A percentile compares a stretch with the other conserved stretches of the same genome.
Conservation (phyloP, 768 basidiomycete species). For the Crassisporium funariophilum region DNA sequence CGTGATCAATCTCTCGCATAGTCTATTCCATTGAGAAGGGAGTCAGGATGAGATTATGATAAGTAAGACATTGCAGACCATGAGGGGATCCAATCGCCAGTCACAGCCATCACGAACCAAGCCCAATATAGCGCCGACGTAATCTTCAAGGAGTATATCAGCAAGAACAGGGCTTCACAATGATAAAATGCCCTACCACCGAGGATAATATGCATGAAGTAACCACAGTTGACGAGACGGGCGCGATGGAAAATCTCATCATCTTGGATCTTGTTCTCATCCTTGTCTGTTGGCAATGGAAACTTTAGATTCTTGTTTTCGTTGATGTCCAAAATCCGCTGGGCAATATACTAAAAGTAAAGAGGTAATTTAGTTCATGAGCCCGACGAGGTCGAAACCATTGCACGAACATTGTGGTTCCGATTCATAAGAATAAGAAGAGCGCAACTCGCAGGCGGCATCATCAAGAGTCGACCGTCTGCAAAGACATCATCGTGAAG, state of each 20-base stretch:
- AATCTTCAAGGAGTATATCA: slow-evolving; percentile 45
- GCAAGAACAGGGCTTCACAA: neutral
- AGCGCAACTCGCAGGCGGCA: slow-evolving; percentile 74
- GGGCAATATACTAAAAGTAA: slow-evolving; percentile 60
- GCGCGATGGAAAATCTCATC: slow-evolving; percentile 78
- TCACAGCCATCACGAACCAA: slow-evolving; percentile 60
- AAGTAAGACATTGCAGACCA: slow-evolving; percentile 36
- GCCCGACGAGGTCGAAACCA: neutral
- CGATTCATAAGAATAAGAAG: slow-evolving; percentile 69
- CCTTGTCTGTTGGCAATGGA: slow-evolving; percentile 21
- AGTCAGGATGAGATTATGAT: neutral
- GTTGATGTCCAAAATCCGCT: slow-evolving; percentile 69
- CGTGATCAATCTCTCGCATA: slow-evolving; percentile 53
- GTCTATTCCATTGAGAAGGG: slow-evolving; percentile 33
- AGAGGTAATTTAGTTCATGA: slow-evolving; percentile 8
- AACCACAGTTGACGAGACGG: slow-evolving; percentile 72
- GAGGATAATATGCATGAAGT: slow-evolving; percentile 71
- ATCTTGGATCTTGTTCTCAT: slow-evolving; percentile 50
- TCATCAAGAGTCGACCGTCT: slow-evolving; percentile 61
- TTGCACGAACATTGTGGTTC: slow-evolving; percentile 66
- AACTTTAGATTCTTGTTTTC: slow-evolving; percentile 52
- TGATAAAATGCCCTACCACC: slow-evolving; percentile 35
- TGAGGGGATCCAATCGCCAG: slow-evolving; percentile 74
- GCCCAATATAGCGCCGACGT: slow-evolving; percentile 74
- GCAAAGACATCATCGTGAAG: slow-evolving; percentile 74